phyloP scores from a whole-genome alignment of 106 monocot genomes.

The Dendrobium chrysotoxum region DNA sequence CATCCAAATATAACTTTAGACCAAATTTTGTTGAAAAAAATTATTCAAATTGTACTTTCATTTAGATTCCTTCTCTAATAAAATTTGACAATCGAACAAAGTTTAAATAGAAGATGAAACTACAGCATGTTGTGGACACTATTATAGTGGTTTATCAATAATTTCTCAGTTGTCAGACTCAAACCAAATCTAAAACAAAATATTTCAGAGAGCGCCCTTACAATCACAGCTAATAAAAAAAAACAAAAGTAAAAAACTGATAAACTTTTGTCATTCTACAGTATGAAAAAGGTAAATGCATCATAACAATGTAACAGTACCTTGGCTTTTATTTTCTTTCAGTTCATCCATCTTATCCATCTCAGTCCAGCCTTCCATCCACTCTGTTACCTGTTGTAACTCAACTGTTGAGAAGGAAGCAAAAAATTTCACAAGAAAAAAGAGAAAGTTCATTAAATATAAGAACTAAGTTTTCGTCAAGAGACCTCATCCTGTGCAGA shows the following conservation, averaged over 20 bases:
- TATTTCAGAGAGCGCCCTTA: neutral
- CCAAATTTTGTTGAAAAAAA: neutral
- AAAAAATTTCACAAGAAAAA: neutral
- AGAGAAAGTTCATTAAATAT: neutral
- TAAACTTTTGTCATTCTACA: neutral
- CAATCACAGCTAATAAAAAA: neutral
- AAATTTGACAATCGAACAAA: neutral
- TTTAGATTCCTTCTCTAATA: neutral
- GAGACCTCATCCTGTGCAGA: conserved; percentile 4
- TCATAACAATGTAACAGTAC: neutral
- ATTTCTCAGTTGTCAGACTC: neutral
- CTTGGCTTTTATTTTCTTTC: conserved; percentile 1
- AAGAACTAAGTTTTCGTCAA: neutral
- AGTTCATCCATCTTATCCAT: conserved; percentile 9
- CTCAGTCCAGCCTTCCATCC: neutral
- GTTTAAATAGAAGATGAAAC: neutral
- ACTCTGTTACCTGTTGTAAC: neutral
- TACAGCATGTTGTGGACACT: neutral
- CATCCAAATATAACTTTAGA: neutral
- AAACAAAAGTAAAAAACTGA: neutral
- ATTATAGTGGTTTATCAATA: neutral
- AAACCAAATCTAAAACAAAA: neutral
- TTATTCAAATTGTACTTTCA: neutral
- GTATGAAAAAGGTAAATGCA: neutral
- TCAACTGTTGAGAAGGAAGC: neutral